Evolutionary conservation across 768 basidiomycete species (phyloP).

Genomic region (Tulasnella calospora): DNA sequence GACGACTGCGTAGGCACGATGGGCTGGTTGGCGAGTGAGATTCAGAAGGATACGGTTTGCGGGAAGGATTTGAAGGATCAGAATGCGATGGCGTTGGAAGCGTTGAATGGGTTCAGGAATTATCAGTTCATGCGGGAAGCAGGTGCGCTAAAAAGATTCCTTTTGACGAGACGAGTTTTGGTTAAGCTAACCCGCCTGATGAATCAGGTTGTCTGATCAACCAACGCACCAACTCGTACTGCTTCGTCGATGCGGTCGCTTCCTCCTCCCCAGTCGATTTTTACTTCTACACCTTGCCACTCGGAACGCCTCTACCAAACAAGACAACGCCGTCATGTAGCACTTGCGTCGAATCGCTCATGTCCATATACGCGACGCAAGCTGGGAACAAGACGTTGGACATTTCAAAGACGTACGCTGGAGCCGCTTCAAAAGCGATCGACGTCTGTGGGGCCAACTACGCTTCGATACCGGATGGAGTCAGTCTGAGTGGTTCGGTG

Average conservation of each 20-base stretch:
- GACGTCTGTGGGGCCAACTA: slow-evolving; percentile 25
- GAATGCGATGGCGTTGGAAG: slow-evolving; percentile 32
- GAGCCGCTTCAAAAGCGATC: slow-evolving; percentile 27
- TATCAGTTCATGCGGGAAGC: slow-evolving; percentile 32
- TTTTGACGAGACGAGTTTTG: not conserved
- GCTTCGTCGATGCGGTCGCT: slow-evolving; percentile 31
- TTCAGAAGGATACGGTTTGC: slow-evolving; percentile 29
- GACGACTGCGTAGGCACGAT: slow-evolving; percentile 30
- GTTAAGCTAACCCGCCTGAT: not conserved
- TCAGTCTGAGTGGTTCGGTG: not conserved
- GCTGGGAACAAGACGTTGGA: slow-evolving; percentile 16
- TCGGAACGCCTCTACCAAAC: slow-evolving; percentile 28
- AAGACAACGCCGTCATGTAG: slow-evolving; percentile 29
- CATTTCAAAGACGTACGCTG: slow-evolving; percentile 25
- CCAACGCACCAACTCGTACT: slow-evolving; percentile 30
- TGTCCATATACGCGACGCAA: slow-evolving; percentile 27
- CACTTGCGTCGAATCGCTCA: slow-evolving; percentile 26
- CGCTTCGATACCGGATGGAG: not conserved
- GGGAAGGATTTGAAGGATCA: slow-evolving; percentile 30
- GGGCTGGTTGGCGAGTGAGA: slow-evolving; percentile 28
- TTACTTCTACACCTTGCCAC: slow-evolving; percentile 29
- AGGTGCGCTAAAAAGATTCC: slow-evolving; percentile 20
- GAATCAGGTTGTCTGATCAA: slow-evolving; percentile 29
- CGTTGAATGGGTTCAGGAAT: slow-evolving; percentile 33
- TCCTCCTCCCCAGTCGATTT: slow-evolving; percentile 27